Conservation (phyloP, 1,284 basidiomycete species). For the Waitea zeae region DNA sequence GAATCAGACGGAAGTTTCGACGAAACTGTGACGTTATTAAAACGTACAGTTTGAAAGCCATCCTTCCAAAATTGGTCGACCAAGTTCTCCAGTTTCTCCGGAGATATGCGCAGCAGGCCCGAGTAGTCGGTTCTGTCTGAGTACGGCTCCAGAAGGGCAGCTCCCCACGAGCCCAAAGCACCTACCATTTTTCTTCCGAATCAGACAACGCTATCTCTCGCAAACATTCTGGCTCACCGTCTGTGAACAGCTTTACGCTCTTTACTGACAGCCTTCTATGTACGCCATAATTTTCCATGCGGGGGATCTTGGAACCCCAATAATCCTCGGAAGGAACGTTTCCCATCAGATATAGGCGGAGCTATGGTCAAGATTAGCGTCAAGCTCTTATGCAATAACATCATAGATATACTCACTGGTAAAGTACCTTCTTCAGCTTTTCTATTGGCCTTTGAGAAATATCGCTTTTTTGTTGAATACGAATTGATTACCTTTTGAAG, state of each 20-base stretch:
- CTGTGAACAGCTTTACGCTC: slow-evolving; percentile 71
- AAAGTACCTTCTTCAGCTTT: slow-evolving; percentile 38
- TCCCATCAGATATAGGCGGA: slow-evolving; percentile 69
- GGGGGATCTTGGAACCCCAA: slow-evolving; percentile 47
- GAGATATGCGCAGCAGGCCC: slow-evolving; percentile 50
- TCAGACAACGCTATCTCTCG: slow-evolving; percentile 1
- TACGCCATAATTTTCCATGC: slow-evolving; percentile 41
- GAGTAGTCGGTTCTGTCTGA: slow-evolving; percentile 54
- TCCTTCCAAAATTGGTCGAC: slow-evolving; percentile 52
- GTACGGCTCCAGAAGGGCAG: slow-evolving; percentile 77
- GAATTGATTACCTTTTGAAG: slow-evolving; percentile 29
- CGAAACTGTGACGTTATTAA: background rate
- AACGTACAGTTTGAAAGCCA: slow-evolving; percentile 53
- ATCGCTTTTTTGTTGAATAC: background rate
- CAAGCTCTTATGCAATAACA: no score
- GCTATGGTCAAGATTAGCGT: slow-evolving; percentile 20
- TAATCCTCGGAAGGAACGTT: slow-evolving; percentile 36
- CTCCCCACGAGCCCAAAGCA: slow-evolving; percentile 83
- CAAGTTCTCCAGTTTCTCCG: slow-evolving; percentile 31
- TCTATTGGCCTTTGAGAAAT: slow-evolving; percentile 5
- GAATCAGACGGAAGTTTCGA: background rate
- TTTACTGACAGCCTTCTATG: slow-evolving; percentile 52
- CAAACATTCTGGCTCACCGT: slow-evolving; percentile 25
- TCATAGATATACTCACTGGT: slow-evolving; percentile 36
- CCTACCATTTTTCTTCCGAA: slow-evolving; percentile 20